Percentiles rank a stretch among this genome's conserved stretches.
Conservation (phyloP, 257 asterid genomes). For the Salvia miltiorrhiza region DNA sequence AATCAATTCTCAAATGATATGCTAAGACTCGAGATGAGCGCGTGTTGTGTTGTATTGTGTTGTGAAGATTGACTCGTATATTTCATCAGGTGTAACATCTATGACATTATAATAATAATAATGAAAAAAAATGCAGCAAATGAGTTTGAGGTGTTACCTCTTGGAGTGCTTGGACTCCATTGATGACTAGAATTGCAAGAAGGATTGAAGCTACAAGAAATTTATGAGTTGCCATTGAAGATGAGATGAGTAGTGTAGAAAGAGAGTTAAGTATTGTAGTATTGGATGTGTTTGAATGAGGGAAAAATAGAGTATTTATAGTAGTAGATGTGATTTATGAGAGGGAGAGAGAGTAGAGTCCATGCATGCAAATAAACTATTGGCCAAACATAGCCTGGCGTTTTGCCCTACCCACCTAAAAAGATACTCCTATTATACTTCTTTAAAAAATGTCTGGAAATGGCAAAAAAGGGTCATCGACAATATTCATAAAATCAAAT, state of each 20-base stretch:
- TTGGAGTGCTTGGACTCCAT: constrained; percentile 51
- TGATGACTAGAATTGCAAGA: constrained; percentile 38
- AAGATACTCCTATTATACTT: constrained; percentile 11
- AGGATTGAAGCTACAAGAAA: constrained; percentile 32
- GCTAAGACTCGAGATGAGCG: not conserved
- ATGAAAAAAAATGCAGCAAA: not conserved
- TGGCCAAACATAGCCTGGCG: constrained; percentile 31
- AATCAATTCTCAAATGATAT: not conserved
- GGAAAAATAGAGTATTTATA: constrained; percentile 29
- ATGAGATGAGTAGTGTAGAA: not conserved
- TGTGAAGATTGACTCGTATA: not conserved
- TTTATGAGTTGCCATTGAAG: constrained; percentile 50
- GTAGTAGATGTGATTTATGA: not conserved
- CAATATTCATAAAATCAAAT: not conserved
- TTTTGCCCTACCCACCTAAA: constrained; percentile 34
- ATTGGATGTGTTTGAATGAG: constrained; percentile 7
- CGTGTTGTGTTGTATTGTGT: too few species aligned
- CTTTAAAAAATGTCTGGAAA: not conserved
- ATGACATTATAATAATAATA: not conserved
- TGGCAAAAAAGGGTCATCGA: not conserved
- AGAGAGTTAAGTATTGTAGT: not conserved
- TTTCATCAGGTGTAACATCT: constrained; percentile 1
- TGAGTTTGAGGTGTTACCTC: constrained; percentile 21
- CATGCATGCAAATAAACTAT: constrained; percentile 45
- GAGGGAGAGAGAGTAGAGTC: not conserved